Evolutionary conservation across 108 stramenopile species (phyloP).

Genomic region (Cyclostephanos invisitatus): DNA sequence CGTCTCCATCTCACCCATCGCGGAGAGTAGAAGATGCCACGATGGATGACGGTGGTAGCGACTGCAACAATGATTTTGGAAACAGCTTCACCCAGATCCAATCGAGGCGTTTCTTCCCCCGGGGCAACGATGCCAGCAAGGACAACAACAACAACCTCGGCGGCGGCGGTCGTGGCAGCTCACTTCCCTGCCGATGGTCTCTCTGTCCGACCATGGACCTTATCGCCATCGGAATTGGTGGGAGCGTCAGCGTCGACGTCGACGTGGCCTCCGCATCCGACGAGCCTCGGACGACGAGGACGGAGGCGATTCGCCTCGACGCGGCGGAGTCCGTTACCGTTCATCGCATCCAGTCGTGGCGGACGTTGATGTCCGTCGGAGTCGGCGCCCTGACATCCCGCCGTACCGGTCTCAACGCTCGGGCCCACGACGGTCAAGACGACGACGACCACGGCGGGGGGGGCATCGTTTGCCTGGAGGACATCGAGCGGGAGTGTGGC

Average conservation of each 20-base stretch:
- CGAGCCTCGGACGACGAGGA: neutral
- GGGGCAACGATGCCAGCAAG: neutral
- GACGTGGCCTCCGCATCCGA: neutral
- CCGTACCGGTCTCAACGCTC: neutral
- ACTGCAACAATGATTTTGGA: neutral
- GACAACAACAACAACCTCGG: neutral
- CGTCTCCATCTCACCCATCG: no score
- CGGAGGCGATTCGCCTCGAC: neutral
- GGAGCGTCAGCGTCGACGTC: neutral
- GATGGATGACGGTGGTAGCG: neutral
- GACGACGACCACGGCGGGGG: neutral
- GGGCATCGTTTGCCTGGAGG: neutral
- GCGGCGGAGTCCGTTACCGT: neutral
- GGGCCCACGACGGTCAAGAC: neutral
- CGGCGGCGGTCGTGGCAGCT: neutral
- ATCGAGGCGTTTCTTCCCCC: conserved; percentile 12
- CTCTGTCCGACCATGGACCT: conserved; percentile 84
- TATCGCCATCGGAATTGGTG: conserved; percentile 41
- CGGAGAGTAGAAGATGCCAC: neutral
- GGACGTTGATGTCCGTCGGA: neutral
- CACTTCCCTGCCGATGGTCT: conserved; percentile 5
- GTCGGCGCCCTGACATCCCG: neutral
- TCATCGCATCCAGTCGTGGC: neutral
- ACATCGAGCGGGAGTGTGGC: neutral
- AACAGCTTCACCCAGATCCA: conserved; percentile 6